Evolutionary conservation across 768 basidiomycete genomes (phyloP).

Genomic region (Albatrellus ellisii): DNA sequence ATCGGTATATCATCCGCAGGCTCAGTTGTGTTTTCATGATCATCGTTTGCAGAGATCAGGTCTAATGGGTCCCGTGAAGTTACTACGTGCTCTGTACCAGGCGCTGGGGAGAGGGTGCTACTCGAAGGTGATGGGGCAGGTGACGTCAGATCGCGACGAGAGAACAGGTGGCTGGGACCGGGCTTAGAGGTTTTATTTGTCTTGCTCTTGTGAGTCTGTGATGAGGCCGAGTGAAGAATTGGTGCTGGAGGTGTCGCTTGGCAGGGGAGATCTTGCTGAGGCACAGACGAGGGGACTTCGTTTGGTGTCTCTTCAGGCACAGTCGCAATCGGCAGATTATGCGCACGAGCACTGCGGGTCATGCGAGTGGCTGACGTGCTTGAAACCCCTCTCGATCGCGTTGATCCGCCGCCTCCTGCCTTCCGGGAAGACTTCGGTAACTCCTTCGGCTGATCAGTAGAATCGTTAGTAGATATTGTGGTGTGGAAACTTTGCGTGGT

Average conservation of each 20-base stretch:
- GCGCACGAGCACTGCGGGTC: not conserved
- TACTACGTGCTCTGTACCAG: not conserved
- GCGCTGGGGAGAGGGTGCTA: not conserved
- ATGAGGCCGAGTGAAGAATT: too few relatives aligned
- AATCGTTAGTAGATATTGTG: not conserved
- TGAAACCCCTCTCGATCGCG: not conserved
- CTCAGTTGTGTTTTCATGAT: conserved; percentile 21
- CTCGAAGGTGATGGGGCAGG: too few relatives aligned
- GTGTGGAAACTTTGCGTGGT: conserved; percentile 1
- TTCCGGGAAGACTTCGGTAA: not conserved
- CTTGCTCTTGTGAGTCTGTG: too few relatives aligned
- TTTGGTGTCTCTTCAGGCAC: conserved; percentile 9
- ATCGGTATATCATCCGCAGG: conserved; percentile 29
- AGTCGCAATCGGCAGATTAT: conserved; percentile 3
- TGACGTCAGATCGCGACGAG: too few relatives aligned
- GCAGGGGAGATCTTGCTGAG: conserved; percentile 32
- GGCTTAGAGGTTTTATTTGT: too few relatives aligned
- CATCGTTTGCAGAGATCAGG: not conserved
- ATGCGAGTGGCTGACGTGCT: not conserved
- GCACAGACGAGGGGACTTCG: conserved; percentile 46
- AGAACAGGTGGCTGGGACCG: too few relatives aligned
- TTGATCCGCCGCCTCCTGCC: not conserved
- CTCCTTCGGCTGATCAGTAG: not conserved
- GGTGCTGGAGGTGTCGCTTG: not conserved
- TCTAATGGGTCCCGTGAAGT: conserved; percentile 2